These are phyloP conservation scores for Austroboletus olivaceoglutinosus DNA, from an alignment of 1,284 basidiomycete genomes.

Conservation along the genomic window DNA sequence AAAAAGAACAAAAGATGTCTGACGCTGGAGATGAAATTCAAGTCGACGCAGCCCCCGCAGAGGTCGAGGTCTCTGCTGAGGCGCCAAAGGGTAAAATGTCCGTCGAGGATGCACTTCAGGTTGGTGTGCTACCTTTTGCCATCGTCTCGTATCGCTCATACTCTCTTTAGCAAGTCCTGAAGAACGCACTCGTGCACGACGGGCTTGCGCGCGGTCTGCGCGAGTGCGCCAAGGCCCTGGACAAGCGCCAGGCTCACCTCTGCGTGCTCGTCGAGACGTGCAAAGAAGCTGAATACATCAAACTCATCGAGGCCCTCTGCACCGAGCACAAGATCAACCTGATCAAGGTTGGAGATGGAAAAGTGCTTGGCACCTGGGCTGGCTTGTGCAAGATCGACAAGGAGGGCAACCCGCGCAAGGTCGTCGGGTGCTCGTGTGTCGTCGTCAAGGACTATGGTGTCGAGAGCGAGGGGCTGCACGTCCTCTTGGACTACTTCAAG, in stretches of 20 bases:
- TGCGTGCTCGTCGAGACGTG: conserved; percentile 99
- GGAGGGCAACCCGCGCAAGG: conserved; percentile 97
- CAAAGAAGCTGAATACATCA: conserved; percentile 99
- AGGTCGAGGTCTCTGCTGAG: conserved; percentile 82
- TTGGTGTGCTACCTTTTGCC: conserved; percentile 34
- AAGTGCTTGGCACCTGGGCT: conserved; percentile 97
- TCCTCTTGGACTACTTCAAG: conserved; percentile 97
- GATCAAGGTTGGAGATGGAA: conserved; percentile 98
- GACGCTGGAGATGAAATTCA: conserved; percentile 96
- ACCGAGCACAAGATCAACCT: conserved; percentile 99
- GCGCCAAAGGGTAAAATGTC: conserved; percentile 93
- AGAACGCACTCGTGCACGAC: conserved; percentile 96
- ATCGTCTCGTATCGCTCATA: conserved; percentile 1
- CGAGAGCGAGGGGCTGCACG: conserved; percentile 95
- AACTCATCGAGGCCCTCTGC: conserved; percentile 99
- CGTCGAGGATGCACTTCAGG: conserved; percentile 97
- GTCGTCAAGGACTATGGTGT: conserved; percentile 98
- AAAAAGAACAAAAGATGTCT: conserved; percentile 71
- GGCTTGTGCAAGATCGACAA: conserved; percentile 99
- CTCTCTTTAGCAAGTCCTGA: conserved; percentile 76
- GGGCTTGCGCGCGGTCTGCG: conserved; percentile 97
- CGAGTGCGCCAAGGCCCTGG: conserved; percentile 96
- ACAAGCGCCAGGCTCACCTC: conserved; percentile 98
- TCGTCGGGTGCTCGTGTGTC: conserved; percentile 95
- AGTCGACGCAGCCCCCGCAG: conserved; percentile 74